Evolutionary conservation across 805 yeast species (phyloP).

Genomic region (Suhomyces canberraensis): DNA sequence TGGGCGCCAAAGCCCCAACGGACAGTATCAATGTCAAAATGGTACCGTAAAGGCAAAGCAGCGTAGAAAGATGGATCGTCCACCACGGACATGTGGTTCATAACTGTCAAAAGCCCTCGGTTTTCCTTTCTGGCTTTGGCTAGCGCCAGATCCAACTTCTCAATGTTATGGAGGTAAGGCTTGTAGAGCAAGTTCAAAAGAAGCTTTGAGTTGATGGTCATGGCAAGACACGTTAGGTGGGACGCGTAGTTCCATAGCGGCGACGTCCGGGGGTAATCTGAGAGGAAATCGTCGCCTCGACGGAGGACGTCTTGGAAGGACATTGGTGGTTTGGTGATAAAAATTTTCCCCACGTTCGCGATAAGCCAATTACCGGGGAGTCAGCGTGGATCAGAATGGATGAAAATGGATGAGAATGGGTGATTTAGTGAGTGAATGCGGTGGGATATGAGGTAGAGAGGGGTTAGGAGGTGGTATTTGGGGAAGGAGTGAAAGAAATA

Average conservation of each 20-base stretch:
- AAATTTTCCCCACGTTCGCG: constrained; percentile 4
- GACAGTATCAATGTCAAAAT: constrained; percentile 57
- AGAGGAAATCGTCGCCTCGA: constrained; percentile 70
- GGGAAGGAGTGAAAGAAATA: too few relatives aligned
- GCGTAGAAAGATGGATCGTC: constrained; percentile 95
- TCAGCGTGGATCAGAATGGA: not conserved
- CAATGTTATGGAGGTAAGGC: constrained; percentile 59
- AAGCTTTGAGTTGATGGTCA: constrained; percentile 62
- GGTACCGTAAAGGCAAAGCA: constrained; percentile 69
- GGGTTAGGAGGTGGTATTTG: too few relatives aligned
- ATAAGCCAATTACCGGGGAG: too few relatives aligned
- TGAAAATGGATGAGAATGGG: too few relatives aligned
- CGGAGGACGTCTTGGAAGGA: constrained; percentile 64
- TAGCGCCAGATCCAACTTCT: constrained; percentile 62
- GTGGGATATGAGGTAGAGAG: too few relatives aligned
- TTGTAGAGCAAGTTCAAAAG: constrained; percentile 60
- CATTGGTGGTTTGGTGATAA: constrained; percentile 37
- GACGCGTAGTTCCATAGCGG: constrained; percentile 66
- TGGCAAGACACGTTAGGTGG: constrained; percentile 62
- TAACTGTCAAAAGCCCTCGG: constrained; percentile 75
- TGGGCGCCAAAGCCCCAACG: constrained; percentile 96
- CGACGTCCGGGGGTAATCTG: constrained; percentile 57
- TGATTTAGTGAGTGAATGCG: too few relatives aligned
- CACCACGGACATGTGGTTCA: constrained; percentile 90
- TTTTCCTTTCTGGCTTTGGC: constrained; percentile 62